A percentile compares a stretch with the other conserved stretches of the same genome.
These are phyloP conservation scores for Lumnitzera littorea DNA, from an alignment of 345 rosid species.

Conservation along the genomic window DNA sequence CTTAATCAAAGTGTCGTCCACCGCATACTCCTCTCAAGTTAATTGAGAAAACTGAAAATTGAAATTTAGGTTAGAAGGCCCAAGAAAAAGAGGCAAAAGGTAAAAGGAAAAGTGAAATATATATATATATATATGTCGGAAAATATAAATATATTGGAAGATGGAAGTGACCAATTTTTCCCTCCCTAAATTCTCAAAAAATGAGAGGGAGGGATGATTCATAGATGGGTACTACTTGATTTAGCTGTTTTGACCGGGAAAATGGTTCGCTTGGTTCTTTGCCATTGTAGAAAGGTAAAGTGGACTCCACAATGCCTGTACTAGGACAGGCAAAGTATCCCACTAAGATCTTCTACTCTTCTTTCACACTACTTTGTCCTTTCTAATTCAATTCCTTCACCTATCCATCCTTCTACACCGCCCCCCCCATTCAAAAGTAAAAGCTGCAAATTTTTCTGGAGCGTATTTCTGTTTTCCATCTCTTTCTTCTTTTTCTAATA, in stretches of 20 bases:
- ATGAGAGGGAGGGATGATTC: constrained; percentile 1
- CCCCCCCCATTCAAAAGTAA: constrained; percentile 26
- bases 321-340: constrained; percentile 59
- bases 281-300: constrained; percentile 28
- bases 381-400: constrained; percentile 5
- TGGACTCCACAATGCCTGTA: constrained; percentile 47
- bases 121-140: too few species aligned
- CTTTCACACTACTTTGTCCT: constrained; percentile 4
- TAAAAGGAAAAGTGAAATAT: too few species aligned
- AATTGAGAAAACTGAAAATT: too few species aligned
- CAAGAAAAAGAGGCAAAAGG: too few species aligned
- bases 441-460: constrained; percentile 15
- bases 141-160: too few species aligned
- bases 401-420: background rate
- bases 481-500: constrained; percentile 13
- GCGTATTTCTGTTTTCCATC: constrained; percentile 4
- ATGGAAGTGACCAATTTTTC: too few species aligned
- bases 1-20: too few species aligned
- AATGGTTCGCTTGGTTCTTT: constrained; percentile 12
- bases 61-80: too few species aligned
- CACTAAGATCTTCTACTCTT: constrained; percentile 37
- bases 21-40: too few species aligned
- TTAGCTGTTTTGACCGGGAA: constrained; percentile 24
- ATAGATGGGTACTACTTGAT: constrained; percentile 11
- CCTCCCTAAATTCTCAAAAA: too few species aligned